Evolutionary conservation across 495 filamentous ascomycete species (phyloP), one percentile per base, ranked within the genome.

Genomic region (Usnea hakonensis): DNA sequence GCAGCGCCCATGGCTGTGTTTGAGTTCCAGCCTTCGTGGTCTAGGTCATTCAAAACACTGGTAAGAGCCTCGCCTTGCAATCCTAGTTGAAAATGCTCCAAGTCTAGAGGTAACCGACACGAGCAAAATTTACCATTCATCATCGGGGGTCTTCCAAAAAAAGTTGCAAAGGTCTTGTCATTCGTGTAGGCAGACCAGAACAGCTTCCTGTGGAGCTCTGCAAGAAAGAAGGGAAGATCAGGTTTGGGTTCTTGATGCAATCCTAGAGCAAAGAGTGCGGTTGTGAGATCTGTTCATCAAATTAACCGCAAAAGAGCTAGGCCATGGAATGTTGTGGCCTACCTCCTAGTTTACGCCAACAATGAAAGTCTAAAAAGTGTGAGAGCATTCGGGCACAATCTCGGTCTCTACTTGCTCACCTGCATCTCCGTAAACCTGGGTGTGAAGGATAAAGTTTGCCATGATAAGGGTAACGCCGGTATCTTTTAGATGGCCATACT

Each of bases 81-180:
- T 28, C 36, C 74, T 21, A 85, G 69, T 9, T 75, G 72, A 0
- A 79, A 71, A 57, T 84, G 81, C 57, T 68, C 75, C 21, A 87
- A 55, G 62, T 87, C 85, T 7, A 87, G 71, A 0, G 84, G 85
- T 38, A 81, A 66, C 3, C 78, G 76, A 2, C 84, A 77, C 3
- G 76, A 78, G 63, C 80, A 82, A 64, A 81, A 86, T 32, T 79
- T 75, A 43, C 77, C 74, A 16, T 78, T 81, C 37, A 87, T 73
- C 16, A 81, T 70, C 0, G 84, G 83, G 5, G 84, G 84, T 19
- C 84, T 70, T 4, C 84, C 84, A 11, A 82, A 72, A 55, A 85
- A 86, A 1, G 79, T 78, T 10, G 82, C 78, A 11, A 81, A 64
- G 16, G 63, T 70, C 63, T 85, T 85, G 62, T 82, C 81, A 48